Evolutionary conservation across 2,329 filamentous ascomycete genomes (phyloP).

Genomic region (Paracoccidioides brasiliensis): DNA sequence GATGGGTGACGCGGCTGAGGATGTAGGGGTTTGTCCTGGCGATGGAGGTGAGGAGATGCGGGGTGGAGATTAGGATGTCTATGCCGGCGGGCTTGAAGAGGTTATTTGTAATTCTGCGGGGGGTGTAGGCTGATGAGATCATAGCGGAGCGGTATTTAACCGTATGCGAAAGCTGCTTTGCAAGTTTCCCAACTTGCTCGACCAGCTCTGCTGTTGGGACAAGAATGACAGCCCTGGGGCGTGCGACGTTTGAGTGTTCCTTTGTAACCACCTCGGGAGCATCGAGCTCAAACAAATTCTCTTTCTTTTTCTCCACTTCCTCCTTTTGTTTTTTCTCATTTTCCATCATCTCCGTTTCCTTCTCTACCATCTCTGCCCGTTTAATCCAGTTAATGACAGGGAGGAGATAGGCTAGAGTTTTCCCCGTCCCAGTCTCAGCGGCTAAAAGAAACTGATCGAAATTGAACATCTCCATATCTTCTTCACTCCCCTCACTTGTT

Average conservation of each 20-base stretch:
- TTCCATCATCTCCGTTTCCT: conserved; percentile 46
- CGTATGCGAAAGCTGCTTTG: conserved; percentile 70
- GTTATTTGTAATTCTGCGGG: conserved; percentile 68
- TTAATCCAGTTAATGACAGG: conserved; percentile 80
- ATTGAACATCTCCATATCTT: conserved; percentile 31
- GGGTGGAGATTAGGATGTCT: conserved; percentile 76
- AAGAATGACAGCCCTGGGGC: conserved; percentile 72
- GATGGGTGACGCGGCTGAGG: conserved; percentile 75
- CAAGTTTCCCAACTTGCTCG: conserved; percentile 65
- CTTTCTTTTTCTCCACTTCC: conserved; percentile 25
- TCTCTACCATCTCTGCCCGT: conserved; percentile 52
- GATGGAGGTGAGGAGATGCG: conserved; percentile 78
- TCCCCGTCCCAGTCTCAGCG: conserved; percentile 92
- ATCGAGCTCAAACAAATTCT: conserved; percentile 49
- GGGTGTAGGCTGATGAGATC: conserved; percentile 63
- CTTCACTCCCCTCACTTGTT: conserved; percentile 14
- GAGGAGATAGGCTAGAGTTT: conserved; percentile 84
- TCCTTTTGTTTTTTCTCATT: conserved; percentile 49
- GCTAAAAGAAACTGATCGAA: conserved; percentile 65
- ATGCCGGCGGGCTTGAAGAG: conserved; percentile 71
- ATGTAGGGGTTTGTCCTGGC: conserved; percentile 83
- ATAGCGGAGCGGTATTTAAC: conserved; percentile 77
- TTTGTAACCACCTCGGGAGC: conserved; percentile 50
- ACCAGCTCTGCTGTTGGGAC: conserved; percentile 90
- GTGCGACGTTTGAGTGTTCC: conserved; percentile 56